Base-by-base conservation (phyloP, 176 grass and related monocot species). In the Thinopyrum elongatum region DNA sequence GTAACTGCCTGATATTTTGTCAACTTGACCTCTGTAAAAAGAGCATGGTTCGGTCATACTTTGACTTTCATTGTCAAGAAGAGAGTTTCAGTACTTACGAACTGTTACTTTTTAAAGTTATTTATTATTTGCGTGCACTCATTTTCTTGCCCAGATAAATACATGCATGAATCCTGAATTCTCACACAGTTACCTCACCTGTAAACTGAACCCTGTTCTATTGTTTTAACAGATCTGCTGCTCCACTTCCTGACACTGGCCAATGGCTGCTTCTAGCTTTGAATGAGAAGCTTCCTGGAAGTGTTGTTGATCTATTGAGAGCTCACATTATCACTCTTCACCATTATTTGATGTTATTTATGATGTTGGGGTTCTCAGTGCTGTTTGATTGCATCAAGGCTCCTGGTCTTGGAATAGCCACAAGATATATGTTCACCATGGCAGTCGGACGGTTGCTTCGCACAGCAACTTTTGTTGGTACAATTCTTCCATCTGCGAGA, bases 351-450 rank as follows among this genome's bases (percentile, higher is more conserved):
- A 94, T 95, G 91, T 38, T 95, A 61, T 98, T 98, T 82, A 86
- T 95, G 73, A 98, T 98, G 89, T 86, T 98, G 74, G 93, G 42
- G 0, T 98, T 98, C 80, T 98, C 95, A 44, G 91, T 93, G 80
- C 36, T 91, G 49, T 95, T 98, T 67, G 83, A 81, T 60, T 92
- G 89, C 69, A 89, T 95, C 74, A 95, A 92, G 89, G 70, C 89
- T 78, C 95, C 95, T 65, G 95, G 93, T 47, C 89, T 98, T 49
- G 95, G 91, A 51, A 77, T 95, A 21, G 91, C 83, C 3, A 87
- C 95, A 76, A 92, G 91, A 63, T 98, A 95, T 79, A 92, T 98
- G 88, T 95, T 95, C 89, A 95, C 95, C 13, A 88, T 98, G 93
- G 95, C 91, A 23, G 66, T 95, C 39, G 91, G 95, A 6, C 85